Percentiles rank a stretch among this genome's conserved stretches.
Evolutionary conservation across 768 basidiomycete species (phyloP).

Genomic region (Pleurotus tuoliensis): DNA sequence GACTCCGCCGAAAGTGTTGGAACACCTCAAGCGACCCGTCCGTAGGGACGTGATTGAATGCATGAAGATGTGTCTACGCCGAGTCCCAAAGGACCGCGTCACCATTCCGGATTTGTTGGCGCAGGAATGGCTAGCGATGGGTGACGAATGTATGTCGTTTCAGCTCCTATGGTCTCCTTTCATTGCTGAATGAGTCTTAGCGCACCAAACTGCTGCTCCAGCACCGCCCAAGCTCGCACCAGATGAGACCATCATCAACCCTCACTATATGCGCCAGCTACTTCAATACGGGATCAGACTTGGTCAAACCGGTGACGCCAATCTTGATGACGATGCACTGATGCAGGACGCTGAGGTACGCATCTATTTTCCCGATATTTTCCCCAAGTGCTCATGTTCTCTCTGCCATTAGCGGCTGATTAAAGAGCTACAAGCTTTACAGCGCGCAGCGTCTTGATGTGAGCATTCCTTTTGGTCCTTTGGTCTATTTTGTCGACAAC

Average conservation of each 20-base stretch:
- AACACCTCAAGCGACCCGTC: slow-evolving; percentile 70
- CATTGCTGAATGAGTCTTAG: too few relatives aligned
- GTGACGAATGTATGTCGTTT: slow-evolving; percentile 11
- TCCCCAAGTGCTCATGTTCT: slow-evolving; percentile 1
- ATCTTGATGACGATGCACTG: slow-evolving; percentile 44
- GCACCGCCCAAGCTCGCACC: slow-evolving; percentile 22
- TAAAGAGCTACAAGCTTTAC: slow-evolving; percentile 53
- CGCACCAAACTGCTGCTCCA: slow-evolving; percentile 15
- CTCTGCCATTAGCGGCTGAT: slow-evolving; percentile 49
- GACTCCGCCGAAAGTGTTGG: slow-evolving; percentile 52
- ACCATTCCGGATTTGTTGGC: slow-evolving; percentile 85
- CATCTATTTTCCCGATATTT: not conserved
- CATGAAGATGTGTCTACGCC: slow-evolving; percentile 77
- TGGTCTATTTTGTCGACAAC: slow-evolving; percentile 3
- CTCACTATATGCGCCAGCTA: slow-evolving; percentile 76
- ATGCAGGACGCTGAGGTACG: slow-evolving; percentile 55
- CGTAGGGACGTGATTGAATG: slow-evolving; percentile 70
- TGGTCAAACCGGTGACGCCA: slow-evolving; percentile 36
- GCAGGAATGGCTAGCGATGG: slow-evolving; percentile 71
- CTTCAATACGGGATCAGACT: slow-evolving; percentile 67
- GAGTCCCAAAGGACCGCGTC: slow-evolving; percentile 78
- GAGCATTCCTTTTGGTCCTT: not conserved
- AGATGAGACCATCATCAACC: slow-evolving; percentile 72
- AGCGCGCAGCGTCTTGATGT: slow-evolving; percentile 15
- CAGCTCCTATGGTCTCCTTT: not conserved